Conservation (phyloP, 306 rosid genomes). For the Fragaria vesca region DNA sequence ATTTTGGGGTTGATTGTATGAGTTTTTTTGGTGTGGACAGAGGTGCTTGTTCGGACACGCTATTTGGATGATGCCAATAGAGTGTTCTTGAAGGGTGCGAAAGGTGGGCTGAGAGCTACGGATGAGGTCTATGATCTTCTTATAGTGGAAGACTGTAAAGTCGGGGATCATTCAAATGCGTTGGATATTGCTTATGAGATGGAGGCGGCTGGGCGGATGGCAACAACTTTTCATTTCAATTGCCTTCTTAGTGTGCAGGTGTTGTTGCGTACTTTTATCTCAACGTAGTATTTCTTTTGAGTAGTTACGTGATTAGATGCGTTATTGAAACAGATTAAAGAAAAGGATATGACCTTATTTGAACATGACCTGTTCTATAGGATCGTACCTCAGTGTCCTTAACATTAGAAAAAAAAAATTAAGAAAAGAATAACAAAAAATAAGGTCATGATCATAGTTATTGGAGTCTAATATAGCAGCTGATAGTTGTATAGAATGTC, state of each 20-base stretch:
- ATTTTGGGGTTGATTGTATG: too few relatives aligned
- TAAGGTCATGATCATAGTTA: neutral
- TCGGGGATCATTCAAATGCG: slow-evolving; percentile 86
- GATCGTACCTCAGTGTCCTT: neutral
- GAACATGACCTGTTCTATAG: neutral
- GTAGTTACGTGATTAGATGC: neutral
- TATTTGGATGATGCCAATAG: slow-evolving; percentile 78
- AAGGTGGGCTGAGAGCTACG: slow-evolving; percentile 77
- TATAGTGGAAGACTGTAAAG: slow-evolving; percentile 77
- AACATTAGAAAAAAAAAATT: neutral
- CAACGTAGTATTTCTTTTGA: neutral
- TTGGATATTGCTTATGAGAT: slow-evolving; percentile 80
- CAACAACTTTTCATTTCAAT: slow-evolving; percentile 91
- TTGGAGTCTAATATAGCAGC: neutral
- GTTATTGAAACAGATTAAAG: neutral
- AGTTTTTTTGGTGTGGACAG: slow-evolving; percentile 32
- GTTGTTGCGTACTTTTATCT: neutral
- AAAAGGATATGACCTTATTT: neutral
- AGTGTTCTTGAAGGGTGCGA: slow-evolving; percentile 81
- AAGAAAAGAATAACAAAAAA: neutral
- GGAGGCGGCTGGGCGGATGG: slow-evolving; percentile 98
- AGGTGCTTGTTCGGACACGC: slow-evolving; percentile 67
- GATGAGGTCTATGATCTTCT: slow-evolving; percentile 77
- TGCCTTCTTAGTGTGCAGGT: slow-evolving; percentile 96
- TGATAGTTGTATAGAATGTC: neutral